Evolutionary conservation across 345 rosid species (phyloP), one percentile per base, ranked within the genome.

Genomic region (Gossypium bickii): DNA sequence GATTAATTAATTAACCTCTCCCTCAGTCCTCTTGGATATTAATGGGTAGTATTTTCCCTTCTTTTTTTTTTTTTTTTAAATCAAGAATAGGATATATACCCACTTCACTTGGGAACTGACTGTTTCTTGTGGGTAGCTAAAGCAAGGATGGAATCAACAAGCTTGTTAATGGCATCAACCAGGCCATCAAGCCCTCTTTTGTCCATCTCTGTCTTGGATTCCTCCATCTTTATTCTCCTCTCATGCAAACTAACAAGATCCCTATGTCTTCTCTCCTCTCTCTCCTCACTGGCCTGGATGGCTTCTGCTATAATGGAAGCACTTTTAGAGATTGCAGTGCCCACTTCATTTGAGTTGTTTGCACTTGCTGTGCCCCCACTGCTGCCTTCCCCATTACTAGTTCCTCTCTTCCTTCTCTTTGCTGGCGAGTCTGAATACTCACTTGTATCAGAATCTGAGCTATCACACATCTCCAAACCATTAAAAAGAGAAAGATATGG

Each of bases 281-380:
- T 86, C 80, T 94, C 94, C 45, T 89, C 89, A 56, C 90, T 77
- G 4, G 87, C 90, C 63, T 77, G 89, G 20, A 93, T 80, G 17
- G 97, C 96, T 74, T 87, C 88, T 70, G 97, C 93, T 77, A 93
- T 88, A 22, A 86, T 83, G 78, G 89, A 78, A 63, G 93, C 95
- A 71, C 97, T 87, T 78, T 77, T 88, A 11, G 86, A 82, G 67
- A 93, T 88, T 13, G 93, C 94, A 44, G 60, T 77, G 25, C 87
- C 88, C 15, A 89, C 86, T 65, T 83, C 84, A 3, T 77, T 43
- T 71, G 81, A 77, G 59, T 67, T 71, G 75, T 83, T 68, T 79
- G 73, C 80, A 74, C 58, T 77, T 65, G 77, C 66, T 44, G 73
- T 72, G 17, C 66, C 81, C 4, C 66, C 80, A 55, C 82, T 80